phyloP scores from a whole-genome alignment of 2,329 filamentous ascomycete genomes.

The Apiospora pterosperma region DNA sequence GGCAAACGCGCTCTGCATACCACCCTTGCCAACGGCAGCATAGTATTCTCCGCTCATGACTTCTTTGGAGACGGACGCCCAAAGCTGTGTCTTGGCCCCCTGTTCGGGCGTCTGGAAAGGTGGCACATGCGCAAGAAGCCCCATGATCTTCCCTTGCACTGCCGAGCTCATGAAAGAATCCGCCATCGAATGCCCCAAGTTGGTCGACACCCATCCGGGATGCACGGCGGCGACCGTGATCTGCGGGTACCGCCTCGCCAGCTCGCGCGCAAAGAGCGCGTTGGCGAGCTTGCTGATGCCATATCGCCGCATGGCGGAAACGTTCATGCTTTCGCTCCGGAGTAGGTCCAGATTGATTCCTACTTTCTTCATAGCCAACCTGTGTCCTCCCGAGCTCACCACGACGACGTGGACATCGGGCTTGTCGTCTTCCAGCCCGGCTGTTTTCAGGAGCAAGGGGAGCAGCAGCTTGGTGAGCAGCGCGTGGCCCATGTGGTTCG shows the following conservation, averaged over 20 bases:
- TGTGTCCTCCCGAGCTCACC: slow-evolving; percentile 9
- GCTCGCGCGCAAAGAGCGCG: slow-evolving; percentile 10
- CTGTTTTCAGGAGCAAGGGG: slow-evolving; percentile 29
- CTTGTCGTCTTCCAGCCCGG: slow-evolving; percentile 12
- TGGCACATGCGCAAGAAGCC: neutral
- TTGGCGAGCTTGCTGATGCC: slow-evolving; percentile 17
- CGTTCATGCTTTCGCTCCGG: slow-evolving; percentile 3
- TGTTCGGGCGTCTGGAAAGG: slow-evolving; percentile 17
- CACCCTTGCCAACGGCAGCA: slow-evolving; percentile 28
- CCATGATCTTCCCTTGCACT: slow-evolving; percentile 12
- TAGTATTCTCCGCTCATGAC: slow-evolving; percentile 30
- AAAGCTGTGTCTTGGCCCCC: slow-evolving; percentile 36
- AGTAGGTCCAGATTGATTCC: slow-evolving; percentile 11
- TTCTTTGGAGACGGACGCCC: slow-evolving; percentile 29
- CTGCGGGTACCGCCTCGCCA: slow-evolving; percentile 11
- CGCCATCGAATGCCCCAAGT: neutral
- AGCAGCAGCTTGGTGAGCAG: slow-evolving; percentile 35
- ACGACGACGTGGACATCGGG: slow-evolving; percentile 13
- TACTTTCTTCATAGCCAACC: neutral
- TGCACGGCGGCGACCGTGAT: slow-evolving; percentile 7
- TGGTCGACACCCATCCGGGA: slow-evolving; percentile 7
- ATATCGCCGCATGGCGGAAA: slow-evolving; percentile 9
- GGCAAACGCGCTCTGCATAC: slow-evolving; percentile 11
- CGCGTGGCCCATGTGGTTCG: slow-evolving; percentile 36
- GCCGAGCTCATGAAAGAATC: slow-evolving; percentile 3